Conservation (phyloP, 495 filamentous ascomycete species). For the Staphylotrichum longicolle region DNA sequence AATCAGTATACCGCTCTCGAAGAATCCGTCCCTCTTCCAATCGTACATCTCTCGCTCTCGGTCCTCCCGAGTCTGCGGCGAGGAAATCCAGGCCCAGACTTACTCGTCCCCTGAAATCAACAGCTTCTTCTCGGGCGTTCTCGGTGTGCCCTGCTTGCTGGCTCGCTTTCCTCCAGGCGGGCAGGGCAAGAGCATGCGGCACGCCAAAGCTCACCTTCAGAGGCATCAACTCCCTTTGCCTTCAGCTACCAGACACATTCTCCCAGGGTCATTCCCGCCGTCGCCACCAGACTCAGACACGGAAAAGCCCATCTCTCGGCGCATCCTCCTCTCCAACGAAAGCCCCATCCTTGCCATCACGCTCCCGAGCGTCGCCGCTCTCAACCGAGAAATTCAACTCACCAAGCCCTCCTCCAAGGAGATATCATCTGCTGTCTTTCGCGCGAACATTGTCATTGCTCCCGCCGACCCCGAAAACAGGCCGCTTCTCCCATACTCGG, state of each 20-base stretch:
- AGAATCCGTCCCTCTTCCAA: constrained; percentile 53
- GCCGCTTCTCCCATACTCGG: constrained; percentile 39
- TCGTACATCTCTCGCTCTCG: constrained; percentile 32
- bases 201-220: constrained; percentile 63
- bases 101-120: constrained; percentile 65
- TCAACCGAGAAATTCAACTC: constrained; percentile 64
- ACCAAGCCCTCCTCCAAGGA: constrained; percentile 32
- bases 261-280: constrained; percentile 58
- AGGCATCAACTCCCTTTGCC: constrained; percentile 41
- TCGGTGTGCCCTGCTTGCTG: constrained; percentile 75
- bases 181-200: constrained; percentile 54
- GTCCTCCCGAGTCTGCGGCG: constrained; percentile 73
- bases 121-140: constrained; percentile 67
- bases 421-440: constrained; percentile 66
- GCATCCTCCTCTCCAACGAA: constrained; percentile 85
- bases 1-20: constrained; percentile 63
- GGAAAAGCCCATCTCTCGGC: constrained; percentile 38
- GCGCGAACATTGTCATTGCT: constrained; percentile 77
- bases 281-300: constrained; percentile 51
- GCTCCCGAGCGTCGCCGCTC: constrained; percentile 68
- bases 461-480: not conserved
- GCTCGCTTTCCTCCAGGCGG: constrained; percentile 72
- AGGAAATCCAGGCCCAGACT: constrained; percentile 63
- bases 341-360: constrained; percentile 86
- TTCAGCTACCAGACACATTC: not conserved